Percentiles rank a stretch among this genome's conserved stretches.
Conservation (phyloP, 371 early-diverging fungal species). For the Zychaea mexicana region DNA sequence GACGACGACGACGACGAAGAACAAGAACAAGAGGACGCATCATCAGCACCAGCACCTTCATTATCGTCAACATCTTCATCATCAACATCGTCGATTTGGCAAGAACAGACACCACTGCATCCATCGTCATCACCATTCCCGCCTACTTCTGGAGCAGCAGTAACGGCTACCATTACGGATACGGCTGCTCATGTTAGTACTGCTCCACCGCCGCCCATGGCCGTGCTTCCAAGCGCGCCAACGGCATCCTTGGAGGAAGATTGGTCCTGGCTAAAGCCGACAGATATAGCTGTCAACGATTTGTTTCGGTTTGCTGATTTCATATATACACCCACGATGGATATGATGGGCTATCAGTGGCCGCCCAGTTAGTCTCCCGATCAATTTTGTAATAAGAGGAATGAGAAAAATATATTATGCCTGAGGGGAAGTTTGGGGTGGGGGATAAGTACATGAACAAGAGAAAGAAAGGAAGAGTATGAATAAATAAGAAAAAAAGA, state of each 20-base stretch:
- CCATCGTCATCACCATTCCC: not conserved
- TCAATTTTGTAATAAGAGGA: not conserved
- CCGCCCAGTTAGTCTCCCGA: not conserved
- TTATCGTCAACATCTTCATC: not conserved
- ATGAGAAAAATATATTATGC: not conserved
- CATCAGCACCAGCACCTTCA: not conserved
- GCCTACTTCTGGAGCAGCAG: not conserved
- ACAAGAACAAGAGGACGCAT: too few relatives aligned
- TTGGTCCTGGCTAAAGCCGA: slow-evolving; percentile 9
- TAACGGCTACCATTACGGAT: slow-evolving; percentile 1
- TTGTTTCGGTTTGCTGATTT: slow-evolving; percentile 24
- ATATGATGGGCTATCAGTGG: slow-evolving; percentile 8
- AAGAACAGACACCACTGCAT: not conserved
- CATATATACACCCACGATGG: slow-evolving; percentile 20
- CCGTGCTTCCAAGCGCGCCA: not conserved
- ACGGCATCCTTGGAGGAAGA: slow-evolving; percentile 5
- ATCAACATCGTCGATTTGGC: not conserved
- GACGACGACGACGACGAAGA: slow-evolving; percentile 3
- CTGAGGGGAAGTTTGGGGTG: not conserved
- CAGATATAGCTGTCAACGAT: slow-evolving; percentile 14
- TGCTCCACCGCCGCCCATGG: not conserved
- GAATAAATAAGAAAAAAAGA: not conserved
- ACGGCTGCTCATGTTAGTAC: not conserved
- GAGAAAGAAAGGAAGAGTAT: not conserved
- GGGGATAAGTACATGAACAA: slow-evolving; percentile 4